Percentiles rank a stretch among this genome's conserved stretches.
Evolutionary conservation across 352 stramenopile genomes (phyloP).

Genomic region (Plasmopara viticola): DNA sequence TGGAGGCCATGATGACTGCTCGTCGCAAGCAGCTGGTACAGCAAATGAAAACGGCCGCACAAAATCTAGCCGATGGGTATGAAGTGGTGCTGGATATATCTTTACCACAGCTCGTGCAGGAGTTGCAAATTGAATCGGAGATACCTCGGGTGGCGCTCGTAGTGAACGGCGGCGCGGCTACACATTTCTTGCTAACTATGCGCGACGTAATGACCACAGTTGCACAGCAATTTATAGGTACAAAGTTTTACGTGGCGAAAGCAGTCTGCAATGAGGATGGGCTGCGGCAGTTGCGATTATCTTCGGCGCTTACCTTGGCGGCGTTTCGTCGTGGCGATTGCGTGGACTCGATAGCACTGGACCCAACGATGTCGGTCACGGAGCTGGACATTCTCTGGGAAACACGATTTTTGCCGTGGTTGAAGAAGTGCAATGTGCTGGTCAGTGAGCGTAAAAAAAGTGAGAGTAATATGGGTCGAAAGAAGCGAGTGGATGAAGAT

Average conservation of each 20-base stretch:
- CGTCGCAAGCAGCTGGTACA: slow-evolving; percentile 39
- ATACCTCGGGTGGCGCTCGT: slow-evolving; percentile 39
- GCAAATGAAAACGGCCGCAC: slow-evolving; percentile 36
- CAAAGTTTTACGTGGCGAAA: slow-evolving; percentile 49
- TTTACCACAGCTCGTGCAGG: slow-evolving; percentile 25
- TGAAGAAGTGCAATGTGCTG: slow-evolving; percentile 55
- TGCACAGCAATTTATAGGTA: slow-evolving; percentile 40
- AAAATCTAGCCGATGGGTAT: slow-evolving; percentile 48
- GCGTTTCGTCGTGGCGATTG: slow-evolving; percentile 47
- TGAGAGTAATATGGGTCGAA: background rate
- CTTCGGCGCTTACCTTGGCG: slow-evolving; percentile 27
- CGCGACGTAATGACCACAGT: slow-evolving; percentile 34
- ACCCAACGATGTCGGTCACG: slow-evolving; percentile 28
- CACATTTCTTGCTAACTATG: slow-evolving; percentile 22
- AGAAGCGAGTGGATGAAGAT: slow-evolving; percentile 10
- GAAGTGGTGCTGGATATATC: slow-evolving; percentile 35
- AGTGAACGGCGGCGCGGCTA: slow-evolving; percentile 11
- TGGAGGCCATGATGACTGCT: slow-evolving; percentile 31
- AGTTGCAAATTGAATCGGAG: slow-evolving; percentile 29
- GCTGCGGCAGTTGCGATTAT: slow-evolving; percentile 34
- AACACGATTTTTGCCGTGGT: slow-evolving; percentile 49
- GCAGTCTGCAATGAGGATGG: slow-evolving; percentile 20
- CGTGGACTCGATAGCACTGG: slow-evolving; percentile 40
- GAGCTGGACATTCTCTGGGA: slow-evolving; percentile 43
- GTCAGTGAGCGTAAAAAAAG: slow-evolving; percentile 29